These are phyloP conservation scores for Crithidia brevicula DNA, from an alignment of 208 protist genomes.

Conservation along the genomic window DNA sequence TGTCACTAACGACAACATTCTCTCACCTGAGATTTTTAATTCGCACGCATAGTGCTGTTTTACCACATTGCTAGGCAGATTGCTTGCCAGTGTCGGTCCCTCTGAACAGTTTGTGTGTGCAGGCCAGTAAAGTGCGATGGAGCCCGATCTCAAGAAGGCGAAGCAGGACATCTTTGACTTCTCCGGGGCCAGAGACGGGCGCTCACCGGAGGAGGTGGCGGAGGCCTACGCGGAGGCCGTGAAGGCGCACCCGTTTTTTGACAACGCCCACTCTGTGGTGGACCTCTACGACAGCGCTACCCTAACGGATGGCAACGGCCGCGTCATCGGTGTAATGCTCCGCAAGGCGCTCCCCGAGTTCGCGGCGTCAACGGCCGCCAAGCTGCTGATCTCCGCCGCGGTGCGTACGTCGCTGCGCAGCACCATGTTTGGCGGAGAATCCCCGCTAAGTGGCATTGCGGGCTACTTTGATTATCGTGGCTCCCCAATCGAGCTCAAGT, in stretches of 20 bases:
- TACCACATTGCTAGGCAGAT: no score
- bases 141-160: slow-evolving; percentile 37
- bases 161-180: slow-evolving; percentile 46
- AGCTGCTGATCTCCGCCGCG: slow-evolving; percentile 74
- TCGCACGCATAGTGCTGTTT: no score
- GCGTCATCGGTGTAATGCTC: slow-evolving; percentile 67
- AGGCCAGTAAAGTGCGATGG: no score
- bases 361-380: slow-evolving; percentile 61
- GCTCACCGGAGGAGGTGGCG: slow-evolving; percentile 43
- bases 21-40: no score
- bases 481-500: slow-evolving; percentile 84
- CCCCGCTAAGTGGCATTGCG: slow-evolving; percentile 88
- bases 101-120: no score
- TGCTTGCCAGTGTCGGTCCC: no score
- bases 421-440: slow-evolving; percentile 79
- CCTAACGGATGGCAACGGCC: slow-evolving; percentile 72
- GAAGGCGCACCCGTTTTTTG: slow-evolving; percentile 83
- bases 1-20: no score
- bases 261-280: slow-evolving; percentile 70
- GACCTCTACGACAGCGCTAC: slow-evolving; percentile 71
- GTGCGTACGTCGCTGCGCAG: slow-evolving; percentile 68
- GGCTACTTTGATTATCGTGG: slow-evolving; percentile 92
- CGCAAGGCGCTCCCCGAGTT: slow-evolving; percentile 68
- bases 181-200: slow-evolving; percentile 9
- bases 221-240: slow-evolving; percentile 66